These are phyloP conservation scores for Naegleria gruberi DNA, from an alignment of 208 protist species.

Conservation along the genomic window DNA sequence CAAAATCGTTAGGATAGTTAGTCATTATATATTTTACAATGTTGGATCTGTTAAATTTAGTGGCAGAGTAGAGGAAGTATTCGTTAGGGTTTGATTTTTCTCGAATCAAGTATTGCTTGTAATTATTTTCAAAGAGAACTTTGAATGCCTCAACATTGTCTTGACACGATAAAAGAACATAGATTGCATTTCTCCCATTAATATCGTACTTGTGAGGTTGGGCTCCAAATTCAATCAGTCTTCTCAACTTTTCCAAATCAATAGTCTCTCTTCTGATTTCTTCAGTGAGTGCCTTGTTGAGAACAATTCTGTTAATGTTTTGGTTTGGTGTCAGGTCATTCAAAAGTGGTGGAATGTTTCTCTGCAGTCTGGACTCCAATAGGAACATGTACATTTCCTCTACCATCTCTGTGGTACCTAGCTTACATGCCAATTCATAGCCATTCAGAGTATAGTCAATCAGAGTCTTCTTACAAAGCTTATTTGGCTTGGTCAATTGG, in stretches of 20 bases:
- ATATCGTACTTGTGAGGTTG: background rate
- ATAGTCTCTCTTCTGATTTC: background rate
- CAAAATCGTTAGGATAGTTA: background rate
- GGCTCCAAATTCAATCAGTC: background rate
- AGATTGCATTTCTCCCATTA: background rate
- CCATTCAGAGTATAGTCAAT: background rate
- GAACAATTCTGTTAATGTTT: background rate
- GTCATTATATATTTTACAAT: background rate
- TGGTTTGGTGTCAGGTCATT: too few species aligned
- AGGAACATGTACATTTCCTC: background rate
- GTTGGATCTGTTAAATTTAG: background rate
- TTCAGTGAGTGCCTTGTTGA: background rate
- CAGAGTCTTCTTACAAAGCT: background rate
- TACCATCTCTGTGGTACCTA: background rate
- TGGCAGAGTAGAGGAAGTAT: background rate
- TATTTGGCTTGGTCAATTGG: background rate
- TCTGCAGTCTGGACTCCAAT: background rate
- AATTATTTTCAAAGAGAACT: background rate
- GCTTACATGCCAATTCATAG: background rate
- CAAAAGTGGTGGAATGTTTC: background rate
- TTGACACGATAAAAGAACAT: background rate
- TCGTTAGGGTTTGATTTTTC: background rate
- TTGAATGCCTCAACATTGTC: background rate
- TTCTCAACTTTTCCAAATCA: background rate
- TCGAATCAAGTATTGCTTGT: background rate